These are phyloP conservation scores for Pseudoturritis turrita DNA, from an alignment of 345 rosid genomes.

Conservation along the genomic window DNA sequence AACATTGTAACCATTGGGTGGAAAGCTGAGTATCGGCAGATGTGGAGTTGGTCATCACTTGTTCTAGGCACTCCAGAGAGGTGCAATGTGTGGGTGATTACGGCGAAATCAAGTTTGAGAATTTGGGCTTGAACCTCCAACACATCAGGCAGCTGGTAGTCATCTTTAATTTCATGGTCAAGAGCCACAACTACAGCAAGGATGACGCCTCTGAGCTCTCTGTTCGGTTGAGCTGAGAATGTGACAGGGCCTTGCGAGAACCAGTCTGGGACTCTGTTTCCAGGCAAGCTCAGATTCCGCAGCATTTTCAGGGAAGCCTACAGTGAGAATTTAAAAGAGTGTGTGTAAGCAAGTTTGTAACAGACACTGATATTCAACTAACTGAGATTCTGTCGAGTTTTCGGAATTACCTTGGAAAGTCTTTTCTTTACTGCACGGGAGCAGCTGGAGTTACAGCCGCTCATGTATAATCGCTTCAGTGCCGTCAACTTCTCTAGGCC, in stretches of 20 bases:
- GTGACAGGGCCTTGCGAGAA: constrained; percentile 33
- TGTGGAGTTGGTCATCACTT: constrained; percentile 45
- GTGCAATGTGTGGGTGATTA: constrained; percentile 8
- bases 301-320: constrained; percentile 47
- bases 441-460: neutral
- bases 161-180: constrained; percentile 22
- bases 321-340: neutral
- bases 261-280: constrained; percentile 56
- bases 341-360: neutral
- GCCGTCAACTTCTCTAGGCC: constrained; percentile 9
- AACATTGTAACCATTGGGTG: constrained; percentile 31
- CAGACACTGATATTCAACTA: neutral
- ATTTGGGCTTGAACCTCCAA: constrained; percentile 41
- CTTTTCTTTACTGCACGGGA: constrained; percentile 11
- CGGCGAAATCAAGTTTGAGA: neutral
- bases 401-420: constrained; percentile 13
- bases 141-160: constrained; percentile 30
- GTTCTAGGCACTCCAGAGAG: constrained; percentile 49
- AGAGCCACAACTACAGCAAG: constrained; percentile 49
- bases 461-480: constrained; percentile 12
- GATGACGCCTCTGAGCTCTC: constrained; percentile 38
- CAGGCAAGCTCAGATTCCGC: constrained; percentile 49
- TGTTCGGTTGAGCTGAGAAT: constrained; percentile 37
- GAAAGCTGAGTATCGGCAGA: constrained; percentile 39
- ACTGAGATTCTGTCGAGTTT: neutral